These are phyloP conservation scores for Backusella sp. DNA, from an alignment of 192 early-diverging fungal species.

Conservation along the genomic window DNA sequence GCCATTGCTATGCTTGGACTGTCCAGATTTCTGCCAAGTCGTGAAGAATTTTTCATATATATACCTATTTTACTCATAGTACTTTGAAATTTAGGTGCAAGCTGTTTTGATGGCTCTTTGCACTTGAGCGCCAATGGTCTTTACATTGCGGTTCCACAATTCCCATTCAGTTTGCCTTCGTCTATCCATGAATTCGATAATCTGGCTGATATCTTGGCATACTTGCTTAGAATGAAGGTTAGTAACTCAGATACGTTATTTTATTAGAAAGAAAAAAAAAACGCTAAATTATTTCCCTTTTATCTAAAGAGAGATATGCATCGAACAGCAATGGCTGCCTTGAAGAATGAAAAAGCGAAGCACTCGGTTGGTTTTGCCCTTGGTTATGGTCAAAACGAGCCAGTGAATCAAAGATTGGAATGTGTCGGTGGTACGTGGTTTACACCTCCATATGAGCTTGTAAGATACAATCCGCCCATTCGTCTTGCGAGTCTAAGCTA, in stretches of 20 bases:
- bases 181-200: not conserved
- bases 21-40: not conserved
- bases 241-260: not conserved
- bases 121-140: not conserved
- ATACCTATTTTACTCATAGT: not conserved
- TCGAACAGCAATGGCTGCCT: not conserved
- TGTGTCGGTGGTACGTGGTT: not conserved
- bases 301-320: not conserved
- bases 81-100: not conserved
- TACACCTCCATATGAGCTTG: not conserved
- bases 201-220: too few species aligned
- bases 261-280: not conserved
- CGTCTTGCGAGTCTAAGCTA: too few species aligned
- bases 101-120: not conserved
- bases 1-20: not conserved
- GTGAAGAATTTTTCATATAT: not conserved
- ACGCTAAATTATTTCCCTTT: not conserved
- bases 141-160: not conserved
- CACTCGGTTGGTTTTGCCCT: not conserved
- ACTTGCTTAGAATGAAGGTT: not conserved
- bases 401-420: not conserved
- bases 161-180: not conserved
- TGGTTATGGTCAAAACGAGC: not conserved
- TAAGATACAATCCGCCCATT: too few species aligned
- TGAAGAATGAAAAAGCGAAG: not conserved